Evolutionary conservation across 805 yeast genomes (phyloP).

Genomic region (Metschnikowia colocasiae): DNA sequence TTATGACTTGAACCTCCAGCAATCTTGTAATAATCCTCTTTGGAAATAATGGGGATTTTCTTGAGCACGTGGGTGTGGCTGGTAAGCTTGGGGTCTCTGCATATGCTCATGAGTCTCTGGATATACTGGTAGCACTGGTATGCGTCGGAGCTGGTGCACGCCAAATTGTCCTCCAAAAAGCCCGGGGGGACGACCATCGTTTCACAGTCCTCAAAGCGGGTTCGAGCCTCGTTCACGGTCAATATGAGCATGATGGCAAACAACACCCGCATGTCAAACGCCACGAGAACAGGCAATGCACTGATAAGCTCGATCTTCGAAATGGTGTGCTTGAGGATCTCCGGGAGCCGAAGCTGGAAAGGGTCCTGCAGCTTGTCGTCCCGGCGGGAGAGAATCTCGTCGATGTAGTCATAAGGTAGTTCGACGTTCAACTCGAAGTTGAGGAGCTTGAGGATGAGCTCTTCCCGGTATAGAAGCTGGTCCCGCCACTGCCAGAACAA

Average conservation of each 20-base stretch:
- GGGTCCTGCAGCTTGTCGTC: constrained; percentile 10
- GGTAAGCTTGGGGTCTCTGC: constrained; percentile 19
- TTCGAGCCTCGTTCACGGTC: constrained; percentile 16
- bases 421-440: constrained; percentile 39
- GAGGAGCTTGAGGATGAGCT: constrained; percentile 34
- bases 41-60: constrained; percentile 11
- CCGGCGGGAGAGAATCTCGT: constrained; percentile 17
- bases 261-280: constrained; percentile 31
- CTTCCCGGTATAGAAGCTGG: constrained; percentile 42
- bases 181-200: constrained; percentile 10
- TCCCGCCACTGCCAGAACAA: constrained; percentile 45
- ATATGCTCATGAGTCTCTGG: constrained; percentile 14
- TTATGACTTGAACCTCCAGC: constrained; percentile 2
- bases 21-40: constrained; percentile 8
- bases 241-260: constrained; percentile 26
- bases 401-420: constrained; percentile 37
- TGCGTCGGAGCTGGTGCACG: constrained; percentile 8
- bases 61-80: constrained; percentile 16
- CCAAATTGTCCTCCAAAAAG: constrained; percentile 9
- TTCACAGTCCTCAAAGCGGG: constrained; percentile 11
- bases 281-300: constrained; percentile 35
- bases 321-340: constrained; percentile 27
- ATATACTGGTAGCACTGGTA: constrained; percentile 17
- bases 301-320: constrained; percentile 37
- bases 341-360: constrained; percentile 15